Percentiles rank a stretch among this genome's conserved stretches.
These are phyloP conservation scores for Heterobasidion irregulare DNA, from an alignment of 1,284 basidiomycete genomes.

Conservation along the genomic window DNA sequence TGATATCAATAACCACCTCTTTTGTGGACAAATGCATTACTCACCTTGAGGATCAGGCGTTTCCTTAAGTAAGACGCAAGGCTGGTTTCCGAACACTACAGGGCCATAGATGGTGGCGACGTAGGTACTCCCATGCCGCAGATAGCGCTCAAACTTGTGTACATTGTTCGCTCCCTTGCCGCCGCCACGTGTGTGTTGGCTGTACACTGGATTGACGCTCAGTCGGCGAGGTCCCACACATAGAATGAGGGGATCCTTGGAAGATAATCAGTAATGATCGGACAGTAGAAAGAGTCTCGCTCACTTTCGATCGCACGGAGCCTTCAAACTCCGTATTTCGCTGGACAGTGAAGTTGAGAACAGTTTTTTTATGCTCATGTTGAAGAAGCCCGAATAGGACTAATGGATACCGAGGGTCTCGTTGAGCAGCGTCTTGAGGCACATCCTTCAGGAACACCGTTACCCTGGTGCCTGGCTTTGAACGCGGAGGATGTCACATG, in stretches of 20 bases:
- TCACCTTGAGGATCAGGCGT: conserved; percentile 56
- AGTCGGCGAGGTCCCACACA: conserved; percentile 87
- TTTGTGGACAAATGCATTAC: conserved; percentile 7
- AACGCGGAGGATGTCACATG: neutral
- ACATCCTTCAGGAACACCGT: conserved; percentile 68
- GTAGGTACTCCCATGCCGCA: conserved; percentile 74
- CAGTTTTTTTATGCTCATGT: conserved; percentile 93
- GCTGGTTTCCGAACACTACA: conserved; percentile 81
- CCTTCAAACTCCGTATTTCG: conserved; percentile 93
- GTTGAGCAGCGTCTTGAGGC: conserved; percentile 40
- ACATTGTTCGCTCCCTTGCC: conserved; percentile 92
- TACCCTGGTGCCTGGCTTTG: conserved; percentile 74
- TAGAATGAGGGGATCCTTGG: conserved; percentile 79
- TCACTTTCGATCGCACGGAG: conserved; percentile 85
- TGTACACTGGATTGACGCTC: conserved; percentile 82
- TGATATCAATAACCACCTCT: neutral
- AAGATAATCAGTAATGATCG: neutral
- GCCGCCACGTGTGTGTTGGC: conserved; percentile 86
- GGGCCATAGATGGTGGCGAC: conserved; percentile 89
- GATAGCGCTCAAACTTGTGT: conserved; percentile 94
- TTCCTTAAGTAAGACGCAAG: conserved; percentile 69
- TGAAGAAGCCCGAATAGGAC: conserved; percentile 81
- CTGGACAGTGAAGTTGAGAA: conserved; percentile 89
- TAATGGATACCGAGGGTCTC: conserved; percentile 41
- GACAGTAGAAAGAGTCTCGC: conserved; percentile 8